Percentiles rank a stretch among this genome's conserved stretches.
These are phyloP conservation scores for Cyberlindnera lachancei DNA, from an alignment of 805 yeast species.

Conservation along the genomic window DNA sequence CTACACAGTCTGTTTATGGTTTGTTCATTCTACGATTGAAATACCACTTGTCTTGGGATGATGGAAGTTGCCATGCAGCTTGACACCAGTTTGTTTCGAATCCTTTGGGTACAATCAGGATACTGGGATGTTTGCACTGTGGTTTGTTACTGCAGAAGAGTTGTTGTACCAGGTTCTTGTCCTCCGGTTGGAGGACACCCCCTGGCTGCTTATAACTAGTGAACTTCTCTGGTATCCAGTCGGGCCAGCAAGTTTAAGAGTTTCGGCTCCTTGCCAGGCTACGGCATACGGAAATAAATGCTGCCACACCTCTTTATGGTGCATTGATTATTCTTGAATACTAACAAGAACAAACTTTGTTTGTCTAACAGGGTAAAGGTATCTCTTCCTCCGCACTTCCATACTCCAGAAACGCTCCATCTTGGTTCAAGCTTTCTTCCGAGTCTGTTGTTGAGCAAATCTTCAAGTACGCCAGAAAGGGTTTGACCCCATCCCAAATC, in stretches of 20 bases:
- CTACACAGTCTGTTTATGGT: too few relatives aligned
- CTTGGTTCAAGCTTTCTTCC: constrained; percentile 98
- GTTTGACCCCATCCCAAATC: constrained; percentile 98
- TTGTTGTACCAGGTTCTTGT: neutral
- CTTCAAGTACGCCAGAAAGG: constrained; percentile 99
- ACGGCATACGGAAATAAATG: too few relatives aligned
- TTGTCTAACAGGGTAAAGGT: constrained; percentile 82
- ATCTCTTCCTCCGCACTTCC: constrained; percentile 98
- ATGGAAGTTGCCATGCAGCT: constrained; percentile 29
- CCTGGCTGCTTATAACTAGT: too few relatives aligned
- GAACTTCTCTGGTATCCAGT: constrained; percentile 3
- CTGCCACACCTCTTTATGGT: too few relatives aligned
- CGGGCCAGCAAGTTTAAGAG: constrained; percentile 5
- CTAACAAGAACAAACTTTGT: too few relatives aligned
- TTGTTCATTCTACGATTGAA: too few relatives aligned
- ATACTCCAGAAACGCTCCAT: constrained; percentile 97
- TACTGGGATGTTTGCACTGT: constrained; percentile 11
- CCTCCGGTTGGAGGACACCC: too few relatives aligned
- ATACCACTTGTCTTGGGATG: too few relatives aligned
- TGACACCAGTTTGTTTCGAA: constrained; percentile 41
- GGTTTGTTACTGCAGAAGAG: constrained; percentile 2
- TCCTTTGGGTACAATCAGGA: constrained; percentile 12
- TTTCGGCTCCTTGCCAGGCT: constrained; percentile 5
- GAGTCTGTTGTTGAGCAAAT: constrained; percentile 97
- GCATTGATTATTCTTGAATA: too few relatives aligned